Percentiles rank a stretch among this genome's conserved stretches.
These are phyloP conservation scores for Lactarius indigo DNA, from an alignment of 768 basidiomycete species.

Conservation along the genomic window DNA sequence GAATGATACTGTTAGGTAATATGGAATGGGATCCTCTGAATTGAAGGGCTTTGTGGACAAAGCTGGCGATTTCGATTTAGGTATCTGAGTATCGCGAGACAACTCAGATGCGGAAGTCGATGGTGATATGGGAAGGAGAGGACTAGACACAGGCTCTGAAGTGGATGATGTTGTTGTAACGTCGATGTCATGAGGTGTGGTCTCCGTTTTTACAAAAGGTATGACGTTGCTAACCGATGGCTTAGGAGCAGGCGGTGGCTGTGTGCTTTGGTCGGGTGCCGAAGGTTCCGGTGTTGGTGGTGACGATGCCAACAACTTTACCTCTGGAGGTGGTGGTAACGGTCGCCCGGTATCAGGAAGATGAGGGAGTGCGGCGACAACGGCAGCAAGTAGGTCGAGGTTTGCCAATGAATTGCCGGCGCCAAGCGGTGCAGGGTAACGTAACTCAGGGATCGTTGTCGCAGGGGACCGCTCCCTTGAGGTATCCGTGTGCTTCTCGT, in stretches of 20 bases:
- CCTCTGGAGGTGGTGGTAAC: conserved; percentile 1
- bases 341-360: conserved; percentile 10
- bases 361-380: conserved; percentile 20
- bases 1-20: conserved; percentile 46
- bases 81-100: conserved; percentile 10
- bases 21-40: conserved; percentile 35
- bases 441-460: conserved; percentile 1
- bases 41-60: background rate
- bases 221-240: background rate
- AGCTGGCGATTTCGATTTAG: conserved; percentile 15
- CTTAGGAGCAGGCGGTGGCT: background rate
- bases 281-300: conserved; percentile 1
- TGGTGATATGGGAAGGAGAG: conserved; percentile 22
- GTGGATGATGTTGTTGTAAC: conserved; percentile 19
- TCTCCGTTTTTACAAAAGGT: conserved; percentile 14
- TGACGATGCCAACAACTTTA: conserved; percentile 1
- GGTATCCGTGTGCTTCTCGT: conserved; percentile 4
- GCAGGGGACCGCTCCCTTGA: conserved; percentile 15
- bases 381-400: conserved; percentile 21
- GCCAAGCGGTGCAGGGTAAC: background rate
- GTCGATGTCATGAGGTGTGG: conserved; percentile 16
- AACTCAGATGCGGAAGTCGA: conserved; percentile 22
- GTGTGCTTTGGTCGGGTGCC: background rate
- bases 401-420: conserved; percentile 10
- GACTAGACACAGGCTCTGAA: conserved; percentile 20